Conservation (phyloP, 139 green algal species). For the Tetratostichococcus sp. region DNA sequence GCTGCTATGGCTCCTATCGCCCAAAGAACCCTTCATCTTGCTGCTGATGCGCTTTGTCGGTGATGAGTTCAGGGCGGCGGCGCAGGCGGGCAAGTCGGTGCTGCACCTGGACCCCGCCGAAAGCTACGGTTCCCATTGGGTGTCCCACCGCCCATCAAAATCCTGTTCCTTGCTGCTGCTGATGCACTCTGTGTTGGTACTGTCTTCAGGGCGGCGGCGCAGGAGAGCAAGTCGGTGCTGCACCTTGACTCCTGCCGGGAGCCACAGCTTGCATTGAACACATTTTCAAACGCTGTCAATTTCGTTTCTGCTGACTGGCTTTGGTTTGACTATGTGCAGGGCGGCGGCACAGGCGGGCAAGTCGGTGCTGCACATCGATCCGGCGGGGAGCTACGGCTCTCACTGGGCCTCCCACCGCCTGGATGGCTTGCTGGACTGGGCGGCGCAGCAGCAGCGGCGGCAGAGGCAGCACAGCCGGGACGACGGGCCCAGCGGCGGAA, state of each 20-base stretch:
- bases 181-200: no score
- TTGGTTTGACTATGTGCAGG: slow-evolving; percentile 23
- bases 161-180: no score
- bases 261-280: no score
- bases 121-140: slow-evolving; percentile 71
- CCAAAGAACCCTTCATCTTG: no score
- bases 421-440: slow-evolving; percentile 11
- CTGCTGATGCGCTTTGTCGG: no score
- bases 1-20: slow-evolving; percentile 69
- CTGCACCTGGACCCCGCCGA: slow-evolving; percentile 73
- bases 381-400: slow-evolving; percentile 63
- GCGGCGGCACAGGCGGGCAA: slow-evolving; percentile 58
- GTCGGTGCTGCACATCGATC: slow-evolving; percentile 80
- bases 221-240: no score
- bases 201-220: no score
- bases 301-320: no score
- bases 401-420: slow-evolving; percentile 55
- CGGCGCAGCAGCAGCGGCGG: neutral
- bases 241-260: no score
- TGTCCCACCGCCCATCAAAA: slow-evolving; percentile 40
- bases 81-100: slow-evolving; percentile 63
- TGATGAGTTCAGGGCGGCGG: slow-evolving; percentile 45
- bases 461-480: neutral
- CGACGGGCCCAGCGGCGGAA: no score
- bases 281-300: neutral